Conservation (phyloP, 495 filamentous ascomycete genomes). For the Penicillium desertorum region DNA sequence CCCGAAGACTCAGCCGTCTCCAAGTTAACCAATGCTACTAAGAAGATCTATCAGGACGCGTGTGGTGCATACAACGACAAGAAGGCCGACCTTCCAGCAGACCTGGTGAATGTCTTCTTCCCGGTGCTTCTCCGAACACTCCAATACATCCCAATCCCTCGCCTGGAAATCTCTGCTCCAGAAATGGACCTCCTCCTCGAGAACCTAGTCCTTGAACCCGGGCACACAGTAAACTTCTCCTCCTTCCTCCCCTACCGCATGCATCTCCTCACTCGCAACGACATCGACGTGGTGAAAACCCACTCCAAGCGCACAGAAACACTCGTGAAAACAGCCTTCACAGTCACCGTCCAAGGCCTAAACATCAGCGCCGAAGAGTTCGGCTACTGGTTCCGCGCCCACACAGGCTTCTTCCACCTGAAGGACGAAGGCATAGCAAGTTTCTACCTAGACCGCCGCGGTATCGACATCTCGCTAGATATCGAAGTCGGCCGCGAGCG, state of each 20-base stretch:
- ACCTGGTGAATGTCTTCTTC: slow-evolving; percentile 74
- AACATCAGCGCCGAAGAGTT: slow-evolving; percentile 80
- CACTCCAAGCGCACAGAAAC: slow-evolving; percentile 67
- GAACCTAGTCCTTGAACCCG: slow-evolving; percentile 88
- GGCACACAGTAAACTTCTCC: slow-evolving; percentile 75
- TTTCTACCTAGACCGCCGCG: slow-evolving; percentile 79
- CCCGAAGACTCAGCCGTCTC: slow-evolving; percentile 66
- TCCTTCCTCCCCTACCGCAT: slow-evolving; percentile 88
- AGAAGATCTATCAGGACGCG: slow-evolving; percentile 63
- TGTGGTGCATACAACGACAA: slow-evolving; percentile 56
- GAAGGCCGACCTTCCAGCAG: slow-evolving; percentile 70
- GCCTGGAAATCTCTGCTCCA: slow-evolving; percentile 79
- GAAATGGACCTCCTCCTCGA: slow-evolving; percentile 83
- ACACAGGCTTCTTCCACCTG: slow-evolving; percentile 66
- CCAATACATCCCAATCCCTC: slow-evolving; percentile 84
- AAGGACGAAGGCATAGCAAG: slow-evolving; percentile 81
- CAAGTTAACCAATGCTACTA: slow-evolving; percentile 62
- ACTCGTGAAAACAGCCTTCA: slow-evolving; percentile 65
- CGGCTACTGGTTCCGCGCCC: slow-evolving; percentile 73
- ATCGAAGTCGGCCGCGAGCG: slow-evolving; percentile 73
- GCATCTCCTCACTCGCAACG: slow-evolving; percentile 77
- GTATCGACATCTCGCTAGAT: slow-evolving; percentile 81
- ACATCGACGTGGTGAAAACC: slow-evolving; percentile 79
- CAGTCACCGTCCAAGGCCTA: slow-evolving; percentile 74
- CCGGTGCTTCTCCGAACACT: slow-evolving; percentile 72